These are phyloP conservation scores for Globisporangium carolinianum DNA, from an alignment of 352 stramenopile genomes.

Conservation along the genomic window DNA sequence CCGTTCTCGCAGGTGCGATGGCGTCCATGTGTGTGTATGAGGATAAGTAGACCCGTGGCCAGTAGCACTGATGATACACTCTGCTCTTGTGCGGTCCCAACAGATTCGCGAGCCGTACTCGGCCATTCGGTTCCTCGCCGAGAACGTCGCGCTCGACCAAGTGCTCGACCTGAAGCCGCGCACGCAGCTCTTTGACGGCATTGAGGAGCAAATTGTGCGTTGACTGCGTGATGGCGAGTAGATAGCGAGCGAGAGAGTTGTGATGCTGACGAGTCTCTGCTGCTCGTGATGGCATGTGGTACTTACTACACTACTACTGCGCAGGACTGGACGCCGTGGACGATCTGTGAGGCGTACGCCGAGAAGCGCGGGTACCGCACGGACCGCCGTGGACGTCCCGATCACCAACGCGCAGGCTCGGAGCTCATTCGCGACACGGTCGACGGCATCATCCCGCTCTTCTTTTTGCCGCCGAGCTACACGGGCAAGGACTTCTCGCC, in stretches of 20 bases:
- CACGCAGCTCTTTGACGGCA: constrained; percentile 66
- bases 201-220: constrained; percentile 52
- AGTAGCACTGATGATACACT: too few species aligned
- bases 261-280: too few species aligned
- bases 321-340: constrained; percentile 75
- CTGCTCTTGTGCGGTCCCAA: background rate
- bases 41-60: too few species aligned
- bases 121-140: constrained; percentile 76
- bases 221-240: background rate
- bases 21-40: too few species aligned
- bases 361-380: constrained; percentile 80
- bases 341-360: constrained; percentile 76
- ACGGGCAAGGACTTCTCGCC: constrained; percentile 40
- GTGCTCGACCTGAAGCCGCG: constrained; percentile 68
- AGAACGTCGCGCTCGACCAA: constrained; percentile 64
- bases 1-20: constrained; percentile 66
- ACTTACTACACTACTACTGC: too few species aligned
- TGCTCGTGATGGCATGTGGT: too few species aligned
- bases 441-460: constrained; percentile 75
- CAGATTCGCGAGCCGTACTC: constrained; percentile 87
- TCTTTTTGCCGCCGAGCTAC: constrained; percentile 77
- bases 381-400: constrained; percentile 64
- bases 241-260: too few species aligned
- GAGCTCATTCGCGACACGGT: constrained; percentile 80
- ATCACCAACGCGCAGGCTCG: constrained; percentile 73